These are phyloP conservation scores for Neurospora sp. DNA, from an alignment of 495 filamentous ascomycete genomes.

Conservation along the genomic window DNA sequence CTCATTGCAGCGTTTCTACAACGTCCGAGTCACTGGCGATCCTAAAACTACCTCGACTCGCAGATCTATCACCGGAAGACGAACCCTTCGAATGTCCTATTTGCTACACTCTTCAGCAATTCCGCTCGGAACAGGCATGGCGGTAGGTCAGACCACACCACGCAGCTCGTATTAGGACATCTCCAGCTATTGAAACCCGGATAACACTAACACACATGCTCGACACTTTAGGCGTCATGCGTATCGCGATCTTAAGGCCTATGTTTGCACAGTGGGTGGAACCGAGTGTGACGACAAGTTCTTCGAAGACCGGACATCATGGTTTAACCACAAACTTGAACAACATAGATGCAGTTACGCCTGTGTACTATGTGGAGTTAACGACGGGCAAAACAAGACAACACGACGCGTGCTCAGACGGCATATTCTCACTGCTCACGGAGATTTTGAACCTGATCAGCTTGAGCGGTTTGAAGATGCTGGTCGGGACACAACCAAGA, in stretches of 20 bases:
- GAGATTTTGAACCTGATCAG: background rate
- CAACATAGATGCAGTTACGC: constrained; percentile 16
- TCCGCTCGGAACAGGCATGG: constrained; percentile 10
- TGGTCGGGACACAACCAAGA: background rate
- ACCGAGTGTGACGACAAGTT: constrained; percentile 12
- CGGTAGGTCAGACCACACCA: background rate
- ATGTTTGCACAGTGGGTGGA: constrained; percentile 22
- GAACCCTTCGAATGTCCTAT: constrained; percentile 24
- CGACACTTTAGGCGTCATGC: constrained; percentile 12
- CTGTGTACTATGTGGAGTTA: constrained; percentile 14
- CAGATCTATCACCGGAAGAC: background rate
- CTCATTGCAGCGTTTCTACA: constrained; percentile 2
- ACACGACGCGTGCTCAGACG: background rate
- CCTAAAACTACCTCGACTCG: constrained; percentile 3
- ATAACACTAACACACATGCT: background rate
- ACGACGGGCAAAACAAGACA: background rate
- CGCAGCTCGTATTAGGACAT: background rate
- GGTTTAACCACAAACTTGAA: constrained; percentile 26
- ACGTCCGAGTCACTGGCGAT: background rate
- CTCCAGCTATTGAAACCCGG: background rate
- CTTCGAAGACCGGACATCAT: constrained; percentile 18
- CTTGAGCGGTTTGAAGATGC: background rate
- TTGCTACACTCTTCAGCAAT: constrained; percentile 19
- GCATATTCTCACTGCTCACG: background rate
- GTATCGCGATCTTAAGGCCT: constrained; percentile 24